These are phyloP conservation scores for Fusarium udum DNA, from an alignment of 2,329 filamentous ascomycete genomes.

Conservation along the genomic window DNA sequence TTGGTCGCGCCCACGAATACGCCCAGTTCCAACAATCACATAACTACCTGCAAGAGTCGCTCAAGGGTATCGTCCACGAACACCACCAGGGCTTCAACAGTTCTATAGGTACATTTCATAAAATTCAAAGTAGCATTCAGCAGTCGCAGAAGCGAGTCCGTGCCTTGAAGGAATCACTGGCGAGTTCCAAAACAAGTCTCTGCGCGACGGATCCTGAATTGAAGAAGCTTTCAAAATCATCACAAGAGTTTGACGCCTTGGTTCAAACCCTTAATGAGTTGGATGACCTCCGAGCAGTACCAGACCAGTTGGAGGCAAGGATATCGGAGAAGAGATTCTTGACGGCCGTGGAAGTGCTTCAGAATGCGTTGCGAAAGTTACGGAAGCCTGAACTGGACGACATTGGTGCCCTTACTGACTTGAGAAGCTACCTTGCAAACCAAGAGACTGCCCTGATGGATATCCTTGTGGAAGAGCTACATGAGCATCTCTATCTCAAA, in stretches of 20 bases:
- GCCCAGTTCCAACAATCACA: slow-evolving; percentile 85
- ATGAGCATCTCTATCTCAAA: slow-evolving; percentile 96
- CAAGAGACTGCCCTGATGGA: slow-evolving; percentile 93
- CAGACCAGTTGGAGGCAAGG: slow-evolving; percentile 90
- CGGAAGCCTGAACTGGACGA: slow-evolving; percentile 88
- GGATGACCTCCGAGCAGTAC: slow-evolving; percentile 87
- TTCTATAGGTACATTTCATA: slow-evolving; percentile 98
- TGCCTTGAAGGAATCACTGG: slow-evolving; percentile 82
- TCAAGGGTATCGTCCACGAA: slow-evolving; percentile 97
- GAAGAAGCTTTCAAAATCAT: slow-evolving; percentile 86
- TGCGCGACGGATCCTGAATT: slow-evolving; percentile 89
- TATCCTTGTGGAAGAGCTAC: slow-evolving; percentile 95
- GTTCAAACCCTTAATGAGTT: slow-evolving; percentile 84
- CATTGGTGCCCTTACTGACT: slow-evolving; percentile 86
- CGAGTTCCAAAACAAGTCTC: slow-evolving; percentile 81
- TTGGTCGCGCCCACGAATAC: slow-evolving; percentile 90
- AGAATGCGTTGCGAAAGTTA: slow-evolving; percentile 84
- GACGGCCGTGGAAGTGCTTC: slow-evolving; percentile 89
- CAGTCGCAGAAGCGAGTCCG: slow-evolving; percentile 87
- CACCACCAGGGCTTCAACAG: slow-evolving; percentile 99
- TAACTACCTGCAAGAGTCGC: slow-evolving; percentile 86
- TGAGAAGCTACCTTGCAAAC: slow-evolving; percentile 88
- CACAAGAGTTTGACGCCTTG: slow-evolving; percentile 90
- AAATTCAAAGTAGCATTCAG: slow-evolving; percentile 94
- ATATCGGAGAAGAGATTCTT: slow-evolving; percentile 97